Evolutionary conservation across 1,139 yeast genomes (phyloP).

Genomic region (Candida sp.): DNA sequence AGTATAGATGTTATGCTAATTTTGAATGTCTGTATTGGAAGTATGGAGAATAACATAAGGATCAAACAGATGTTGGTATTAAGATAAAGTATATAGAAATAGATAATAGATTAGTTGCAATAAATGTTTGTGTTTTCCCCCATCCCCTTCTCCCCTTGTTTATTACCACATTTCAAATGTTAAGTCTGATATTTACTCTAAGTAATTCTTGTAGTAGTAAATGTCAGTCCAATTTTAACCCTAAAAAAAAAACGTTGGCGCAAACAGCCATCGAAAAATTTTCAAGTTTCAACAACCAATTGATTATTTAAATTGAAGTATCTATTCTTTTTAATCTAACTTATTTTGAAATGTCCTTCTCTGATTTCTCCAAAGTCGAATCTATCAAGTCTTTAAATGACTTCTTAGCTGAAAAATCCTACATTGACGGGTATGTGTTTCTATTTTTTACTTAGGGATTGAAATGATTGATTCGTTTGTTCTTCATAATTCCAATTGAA

Average conservation of each 20-base stretch:
- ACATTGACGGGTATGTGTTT: slow-evolving; percentile 82
- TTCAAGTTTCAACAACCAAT: background rate
- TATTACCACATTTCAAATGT: too few species aligned
- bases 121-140: background rate
- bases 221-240: too few species aligned
- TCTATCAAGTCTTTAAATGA: slow-evolving; percentile 83
- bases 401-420: slow-evolving; percentile 87
- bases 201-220: too few species aligned
- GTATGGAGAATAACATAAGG: slow-evolving; percentile 10
- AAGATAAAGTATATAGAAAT: background rate
- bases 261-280: slow-evolving; percentile 3
- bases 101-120: background rate
- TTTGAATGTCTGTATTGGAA: slow-evolving; percentile 51
- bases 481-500: background rate
- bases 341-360: slow-evolving; percentile 56
- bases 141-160: too few species aligned
- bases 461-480: background rate
- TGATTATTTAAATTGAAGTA: background rate
- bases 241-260: too few species aligned
- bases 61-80: background rate
- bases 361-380: slow-evolving; percentile 78
- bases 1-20: slow-evolving; percentile 80
- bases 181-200: too few species aligned
- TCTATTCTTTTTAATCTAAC: background rate
- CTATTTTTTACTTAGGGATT: slow-evolving; percentile 1